Percentiles rank a stretch among this genome's conserved stretches.
Evolutionary conservation across 2,329 filamentous ascomycete genomes (phyloP).

Genomic region (Aspergillus sergii): DNA sequence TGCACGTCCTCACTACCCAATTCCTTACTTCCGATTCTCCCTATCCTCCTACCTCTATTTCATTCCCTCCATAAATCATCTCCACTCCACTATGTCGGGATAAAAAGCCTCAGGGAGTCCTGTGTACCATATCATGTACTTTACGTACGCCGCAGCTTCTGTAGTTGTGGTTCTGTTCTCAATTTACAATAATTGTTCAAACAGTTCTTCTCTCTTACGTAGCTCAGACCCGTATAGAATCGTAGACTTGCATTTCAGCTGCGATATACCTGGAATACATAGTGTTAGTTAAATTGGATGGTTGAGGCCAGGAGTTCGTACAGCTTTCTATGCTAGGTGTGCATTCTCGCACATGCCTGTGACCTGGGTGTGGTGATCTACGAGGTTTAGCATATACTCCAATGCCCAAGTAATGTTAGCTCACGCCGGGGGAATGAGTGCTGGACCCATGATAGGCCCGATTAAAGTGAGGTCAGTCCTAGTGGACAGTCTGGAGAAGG

Average conservation of each 20-base stretch:
- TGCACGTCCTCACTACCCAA: conserved; percentile 21
- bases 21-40: conserved; percentile 13
- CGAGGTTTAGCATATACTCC: no score
- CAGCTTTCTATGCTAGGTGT: no score
- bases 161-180: conserved; percentile 15
- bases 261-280: neutral
- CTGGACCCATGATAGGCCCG: no score
- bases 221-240: neutral
- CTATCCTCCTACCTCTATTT: conserved; percentile 10
- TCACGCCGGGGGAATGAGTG: no score
- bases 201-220: neutral
- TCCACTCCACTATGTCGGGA: conserved; percentile 28
- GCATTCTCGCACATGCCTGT: no score
- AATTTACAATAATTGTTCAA: conserved; percentile 20
- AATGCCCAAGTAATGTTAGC: no score
- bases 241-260: neutral
- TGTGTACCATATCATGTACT: conserved; percentile 32
- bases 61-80: conserved; percentile 21
- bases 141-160: conserved; percentile 13
- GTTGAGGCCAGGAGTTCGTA: no score
- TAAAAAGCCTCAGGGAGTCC: conserved; percentile 28
- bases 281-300: no score
- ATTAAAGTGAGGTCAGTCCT: no score
- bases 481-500: no score
- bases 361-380: no score